Evolutionary conservation across 192 early-diverging fungal genomes (phyloP).

Genomic region (Coemansia sp.): DNA sequence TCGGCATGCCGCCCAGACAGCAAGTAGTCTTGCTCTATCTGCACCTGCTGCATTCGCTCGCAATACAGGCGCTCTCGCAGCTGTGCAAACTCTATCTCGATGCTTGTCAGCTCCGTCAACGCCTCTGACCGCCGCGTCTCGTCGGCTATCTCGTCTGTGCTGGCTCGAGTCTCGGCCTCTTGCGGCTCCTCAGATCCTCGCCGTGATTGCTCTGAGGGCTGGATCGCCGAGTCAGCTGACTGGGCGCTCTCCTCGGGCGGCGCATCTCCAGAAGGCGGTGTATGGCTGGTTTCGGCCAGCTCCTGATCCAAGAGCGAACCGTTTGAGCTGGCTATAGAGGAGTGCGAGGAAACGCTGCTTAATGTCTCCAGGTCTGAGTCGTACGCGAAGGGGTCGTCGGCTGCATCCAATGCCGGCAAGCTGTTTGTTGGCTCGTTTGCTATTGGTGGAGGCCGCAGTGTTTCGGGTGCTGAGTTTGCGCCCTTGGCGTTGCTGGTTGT

Average conservation of each 20-base stretch:
- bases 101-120: constrained; percentile 38
- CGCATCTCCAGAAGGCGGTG: not conserved
- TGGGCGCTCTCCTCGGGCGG: not conserved
- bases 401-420: constrained; percentile 12
- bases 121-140: constrained; percentile 45
- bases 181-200: not conserved
- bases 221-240: constrained; percentile 11
- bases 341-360: constrained; percentile 51
- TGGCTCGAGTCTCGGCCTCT: not conserved
- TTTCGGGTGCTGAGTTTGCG: not conserved
- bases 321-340: constrained; percentile 42
- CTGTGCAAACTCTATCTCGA: constrained; percentile 54
- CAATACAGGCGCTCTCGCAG: constrained; percentile 49
- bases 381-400: constrained; percentile 51
- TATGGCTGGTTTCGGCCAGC: not conserved
- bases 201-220: not conserved
- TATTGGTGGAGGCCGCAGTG: not conserved
- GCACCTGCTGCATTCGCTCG: constrained; percentile 47
- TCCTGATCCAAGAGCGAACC: constrained; percentile 26
- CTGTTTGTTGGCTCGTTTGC: not conserved
- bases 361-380: constrained; percentile 54
- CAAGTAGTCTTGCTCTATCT: constrained; percentile 45
- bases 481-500: constrained; percentile 3
- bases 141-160: constrained; percentile 16
- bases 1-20: constrained; percentile 42